Evolutionary conservation across 108 stramenopile species (phyloP).

Genomic region (Poteriospumella lacustris): DNA sequence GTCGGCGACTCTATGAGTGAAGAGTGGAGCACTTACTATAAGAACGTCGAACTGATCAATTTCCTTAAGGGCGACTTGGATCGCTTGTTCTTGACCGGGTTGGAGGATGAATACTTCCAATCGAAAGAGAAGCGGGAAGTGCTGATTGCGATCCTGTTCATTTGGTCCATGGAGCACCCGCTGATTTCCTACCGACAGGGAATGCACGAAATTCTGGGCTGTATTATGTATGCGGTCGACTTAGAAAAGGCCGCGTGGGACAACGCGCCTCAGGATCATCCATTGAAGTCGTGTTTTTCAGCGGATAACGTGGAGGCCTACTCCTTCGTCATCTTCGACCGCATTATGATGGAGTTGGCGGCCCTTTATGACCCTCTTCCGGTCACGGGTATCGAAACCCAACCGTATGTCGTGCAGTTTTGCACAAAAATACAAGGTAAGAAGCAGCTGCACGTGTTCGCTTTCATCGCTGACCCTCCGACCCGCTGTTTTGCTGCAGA

Average conservation of each 20-base stretch:
- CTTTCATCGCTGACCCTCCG: constrained; percentile 26
- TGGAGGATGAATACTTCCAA: constrained; percentile 13
- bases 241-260: constrained; percentile 26
- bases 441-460: constrained; percentile 23
- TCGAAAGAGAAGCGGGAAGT: neutral
- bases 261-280: neutral
- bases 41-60: constrained; percentile 13
- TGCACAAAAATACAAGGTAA: constrained; percentile 31
- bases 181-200: constrained; percentile 47
- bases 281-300: neutral
- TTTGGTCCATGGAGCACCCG: constrained; percentile 42
- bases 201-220: constrained; percentile 52
- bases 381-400: neutral
- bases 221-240: constrained; percentile 36
- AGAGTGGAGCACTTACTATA: neutral
- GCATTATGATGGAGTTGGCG: constrained; percentile 20
- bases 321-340: constrained; percentile 23
- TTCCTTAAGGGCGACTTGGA: constrained; percentile 25
- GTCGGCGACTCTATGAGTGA: constrained; percentile 10
- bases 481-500: constrained; percentile 29
- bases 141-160: constrained; percentile 40
- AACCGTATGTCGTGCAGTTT: constrained; percentile 1
- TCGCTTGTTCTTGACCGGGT: neutral
- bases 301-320: constrained; percentile 39
- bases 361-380: constrained; percentile 16